Percentiles rank a stretch among this genome's conserved stretches.
Conservation (phyloP, 768 basidiomycete species). For the Tricholoma bakamatsutake region DNA sequence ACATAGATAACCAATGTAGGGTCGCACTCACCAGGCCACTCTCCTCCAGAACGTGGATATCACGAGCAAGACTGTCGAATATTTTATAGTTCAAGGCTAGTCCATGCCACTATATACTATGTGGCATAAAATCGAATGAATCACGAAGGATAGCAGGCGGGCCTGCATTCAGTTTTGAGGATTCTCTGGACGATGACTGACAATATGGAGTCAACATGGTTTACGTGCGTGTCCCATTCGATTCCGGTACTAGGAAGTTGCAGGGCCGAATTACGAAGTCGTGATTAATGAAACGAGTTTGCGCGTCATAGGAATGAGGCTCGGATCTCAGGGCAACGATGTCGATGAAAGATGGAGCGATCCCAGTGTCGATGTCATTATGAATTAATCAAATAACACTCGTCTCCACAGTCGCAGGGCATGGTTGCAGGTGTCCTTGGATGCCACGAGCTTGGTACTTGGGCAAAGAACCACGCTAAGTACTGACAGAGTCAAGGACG, state of each 20-base stretch:
- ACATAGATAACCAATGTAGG: background rate
- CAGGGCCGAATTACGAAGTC: background rate
- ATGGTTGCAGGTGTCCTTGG: background rate
- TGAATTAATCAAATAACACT: background rate
- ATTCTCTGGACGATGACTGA: background rate
- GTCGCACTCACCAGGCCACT: background rate
- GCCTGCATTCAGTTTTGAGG: background rate
- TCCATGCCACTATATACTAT: background rate
- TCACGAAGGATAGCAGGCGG: background rate
- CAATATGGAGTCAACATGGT: background rate
- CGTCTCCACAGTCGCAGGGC: background rate
- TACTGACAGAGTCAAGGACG: background rate
- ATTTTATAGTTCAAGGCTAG: background rate
- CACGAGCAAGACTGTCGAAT: background rate
- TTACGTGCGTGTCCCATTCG: background rate
- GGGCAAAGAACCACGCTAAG: background rate
- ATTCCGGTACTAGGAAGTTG: background rate
- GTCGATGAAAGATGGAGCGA: background rate
- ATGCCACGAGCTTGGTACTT: background rate
- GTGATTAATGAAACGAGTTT: background rate
- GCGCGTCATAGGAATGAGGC: background rate
- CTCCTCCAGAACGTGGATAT: background rate
- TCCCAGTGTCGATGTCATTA: background rate
- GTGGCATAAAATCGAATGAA: background rate
- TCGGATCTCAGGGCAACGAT: background rate